Conservation (phyloP, 305 asterid species). For the Galium porrigens region DNA sequence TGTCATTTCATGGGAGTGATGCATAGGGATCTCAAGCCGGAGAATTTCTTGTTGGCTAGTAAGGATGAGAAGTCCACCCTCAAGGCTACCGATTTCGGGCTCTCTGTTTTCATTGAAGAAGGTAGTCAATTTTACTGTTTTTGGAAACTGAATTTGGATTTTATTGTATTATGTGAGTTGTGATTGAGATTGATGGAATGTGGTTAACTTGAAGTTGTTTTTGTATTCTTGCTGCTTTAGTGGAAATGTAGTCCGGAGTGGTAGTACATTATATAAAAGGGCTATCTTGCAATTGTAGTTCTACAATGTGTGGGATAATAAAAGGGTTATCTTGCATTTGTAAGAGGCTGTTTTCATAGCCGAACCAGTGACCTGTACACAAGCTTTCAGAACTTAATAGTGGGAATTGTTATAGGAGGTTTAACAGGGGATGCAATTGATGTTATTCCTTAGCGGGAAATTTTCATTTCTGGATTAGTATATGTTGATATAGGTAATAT, state of each 20-base stretch:
- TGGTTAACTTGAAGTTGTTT: neutral
- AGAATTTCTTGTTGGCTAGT: constrained; percentile 63
- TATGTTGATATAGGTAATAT: neutral
- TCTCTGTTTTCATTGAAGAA: constrained; percentile 73
- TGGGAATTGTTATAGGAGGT: neutral
- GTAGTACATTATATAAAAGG: neutral
- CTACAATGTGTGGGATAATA: neutral
- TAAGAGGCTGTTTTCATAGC: neutral
- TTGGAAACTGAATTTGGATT: neutral
- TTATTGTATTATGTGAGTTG: neutral
- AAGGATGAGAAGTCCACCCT: constrained; percentile 50
- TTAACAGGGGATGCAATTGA: neutral
- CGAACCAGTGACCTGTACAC: too few relatives aligned
- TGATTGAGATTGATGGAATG: neutral
- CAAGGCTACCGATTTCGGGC: constrained; percentile 84
- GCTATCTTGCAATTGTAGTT: neutral
- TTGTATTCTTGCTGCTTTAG: neutral
- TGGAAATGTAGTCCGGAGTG: neutral
- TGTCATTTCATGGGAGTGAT: constrained; percentile 87
- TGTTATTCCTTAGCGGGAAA: neutral
- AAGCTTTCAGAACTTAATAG: neutral
- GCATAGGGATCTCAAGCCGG: constrained; percentile 86
- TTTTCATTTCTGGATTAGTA: neutral
- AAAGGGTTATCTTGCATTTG: neutral
- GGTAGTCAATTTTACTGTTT: constrained; percentile 24